phyloP scores from a whole-genome alignment of 768 basidiomycete genomes.

The Nidularia pulvinata region DNA sequence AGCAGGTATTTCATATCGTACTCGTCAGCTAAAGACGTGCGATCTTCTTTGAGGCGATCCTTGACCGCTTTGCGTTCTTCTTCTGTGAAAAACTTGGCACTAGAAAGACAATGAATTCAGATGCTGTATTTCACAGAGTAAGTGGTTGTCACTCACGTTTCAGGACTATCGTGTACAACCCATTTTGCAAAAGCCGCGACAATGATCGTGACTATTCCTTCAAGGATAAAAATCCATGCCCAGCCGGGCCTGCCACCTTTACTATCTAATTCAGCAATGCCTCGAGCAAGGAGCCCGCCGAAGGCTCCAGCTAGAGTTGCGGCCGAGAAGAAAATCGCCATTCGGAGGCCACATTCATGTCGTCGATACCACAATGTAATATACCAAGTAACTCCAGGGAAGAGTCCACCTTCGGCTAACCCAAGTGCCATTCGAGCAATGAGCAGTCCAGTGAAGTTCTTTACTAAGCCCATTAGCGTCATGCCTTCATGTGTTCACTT shows the following conservation, averaged over 20 bases:
- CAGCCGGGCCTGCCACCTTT: slow-evolving; percentile 23
- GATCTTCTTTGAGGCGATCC: slow-evolving; percentile 21
- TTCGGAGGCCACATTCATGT: slow-evolving; percentile 26
- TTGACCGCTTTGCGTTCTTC: slow-evolving; percentile 23
- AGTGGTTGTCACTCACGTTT: slow-evolving; percentile 15
- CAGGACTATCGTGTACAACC: slow-evolving; percentile 22
- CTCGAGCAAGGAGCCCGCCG: slow-evolving; percentile 24
- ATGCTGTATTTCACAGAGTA: neutral
- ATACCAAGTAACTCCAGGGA: slow-evolving; percentile 27
- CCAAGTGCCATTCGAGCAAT: slow-evolving; percentile 22
- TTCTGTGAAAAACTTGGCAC: slow-evolving; percentile 23
- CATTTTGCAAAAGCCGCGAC: slow-evolving; percentile 21
- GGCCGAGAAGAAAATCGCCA: slow-evolving; percentile 30
- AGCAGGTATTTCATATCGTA: slow-evolving; percentile 20
- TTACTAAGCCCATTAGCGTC: slow-evolving; percentile 25
- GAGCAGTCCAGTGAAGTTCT: slow-evolving; percentile 17
- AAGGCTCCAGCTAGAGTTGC: slow-evolving; percentile 27
- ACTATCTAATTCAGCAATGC: slow-evolving; percentile 21
- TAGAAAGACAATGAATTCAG: neutral
- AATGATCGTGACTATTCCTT: slow-evolving; percentile 22
- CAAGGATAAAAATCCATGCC: slow-evolving; percentile 31
- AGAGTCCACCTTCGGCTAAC: slow-evolving; percentile 25
- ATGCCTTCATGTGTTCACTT: slow-evolving; percentile 13
- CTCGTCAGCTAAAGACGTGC: slow-evolving; percentile 22
- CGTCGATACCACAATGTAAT: slow-evolving; percentile 26